Base-by-base conservation (phyloP, 2,329 filamentous ascomycete species). In the Xylariaceae sp. region DNA sequence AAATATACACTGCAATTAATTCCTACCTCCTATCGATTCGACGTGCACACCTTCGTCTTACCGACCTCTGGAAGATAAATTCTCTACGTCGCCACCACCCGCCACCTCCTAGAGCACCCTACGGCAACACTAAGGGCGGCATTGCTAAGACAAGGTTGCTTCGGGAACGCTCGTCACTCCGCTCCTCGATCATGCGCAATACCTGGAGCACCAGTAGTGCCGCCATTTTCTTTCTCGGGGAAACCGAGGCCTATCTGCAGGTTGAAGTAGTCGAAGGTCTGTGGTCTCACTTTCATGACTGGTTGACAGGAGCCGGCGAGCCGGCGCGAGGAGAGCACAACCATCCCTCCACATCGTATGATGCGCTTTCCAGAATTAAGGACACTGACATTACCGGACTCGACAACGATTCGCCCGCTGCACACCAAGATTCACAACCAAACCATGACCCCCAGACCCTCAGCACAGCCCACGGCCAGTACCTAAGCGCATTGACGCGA, bases 131-230 rank as follows among this genome's bases (percentile, higher is more conserved):
- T 16, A 78, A 79, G 26, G 79, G 80, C 29, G 87, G 88, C 1
- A 80, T 84, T 56, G 79, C 82, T 16, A 83, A 84, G 59, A 82
- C 91, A 14, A 78, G 77, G 23, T 76, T 83, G 19, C 81, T 90
- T 9, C 84, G 92, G 24, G 76, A 84, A 64, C 83, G 90, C 47
- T 84, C 87, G 64, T 85, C 85, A 23, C 71, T 77, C 14, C 83
- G 94, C 16, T 82, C 84, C 4, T 79, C 81, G 29, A 82, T 84
- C 0, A 89, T 96, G 82, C 86, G 95, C 14, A 89, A 87, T 61
- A 84, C 94, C 1, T 99, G 95, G 95, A 94, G 92, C 0, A 96
- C 91, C 0, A 89, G 90, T 65, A 92, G 90, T 68, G 90, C 92
- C 2, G 89, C 91, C 1, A 85, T 96, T 3, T 97, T 96, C 75